phyloP scores from a whole-genome alignment of 352 stramenopile genomes.

The Pythium volutum region DNA sequence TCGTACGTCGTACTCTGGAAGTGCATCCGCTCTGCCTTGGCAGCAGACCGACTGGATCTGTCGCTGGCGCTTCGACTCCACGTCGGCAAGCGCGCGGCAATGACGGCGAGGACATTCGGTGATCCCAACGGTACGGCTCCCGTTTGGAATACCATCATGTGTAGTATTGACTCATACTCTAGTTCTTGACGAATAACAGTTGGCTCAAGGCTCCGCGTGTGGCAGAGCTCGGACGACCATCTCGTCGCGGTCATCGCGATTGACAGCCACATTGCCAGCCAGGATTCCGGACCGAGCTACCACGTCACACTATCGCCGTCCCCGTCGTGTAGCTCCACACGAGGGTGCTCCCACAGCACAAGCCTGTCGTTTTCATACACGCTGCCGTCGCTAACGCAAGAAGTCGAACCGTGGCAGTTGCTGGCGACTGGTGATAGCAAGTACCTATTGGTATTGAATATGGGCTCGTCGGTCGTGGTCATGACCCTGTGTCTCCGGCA shows the following conservation, averaged over 20 bases:
- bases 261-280: slow-evolving; percentile 22
- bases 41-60: background rate
- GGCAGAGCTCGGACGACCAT: slow-evolving; percentile 50
- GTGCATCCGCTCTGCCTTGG: slow-evolving; percentile 14
- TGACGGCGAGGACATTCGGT: background rate
- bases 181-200: background rate
- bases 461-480: slow-evolving; percentile 35
- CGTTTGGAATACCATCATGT: background rate
- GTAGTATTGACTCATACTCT: background rate
- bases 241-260: slow-evolving; percentile 45
- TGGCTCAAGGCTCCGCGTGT: slow-evolving; percentile 42
- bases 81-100: background rate
- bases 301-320: slow-evolving; percentile 48
- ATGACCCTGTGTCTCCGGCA: slow-evolving; percentile 23
- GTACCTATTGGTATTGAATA: slow-evolving; percentile 55
- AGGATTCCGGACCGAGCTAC: slow-evolving; percentile 29
- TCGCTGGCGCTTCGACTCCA: slow-evolving; percentile 5
- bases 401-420: slow-evolving; percentile 51
- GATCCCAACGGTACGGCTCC: slow-evolving; percentile 8
- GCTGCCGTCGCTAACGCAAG: slow-evolving; percentile 27
- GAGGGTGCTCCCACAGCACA: slow-evolving; percentile 11
- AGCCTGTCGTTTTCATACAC: slow-evolving; percentile 41
- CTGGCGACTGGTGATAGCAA: slow-evolving; percentile 13
- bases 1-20: slow-evolving; percentile 54
- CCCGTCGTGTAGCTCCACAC: slow-evolving; percentile 18